Base-by-base conservation (phyloP, 768 basidiomycete species). In the Rhizopogon vulgaris region DNA sequence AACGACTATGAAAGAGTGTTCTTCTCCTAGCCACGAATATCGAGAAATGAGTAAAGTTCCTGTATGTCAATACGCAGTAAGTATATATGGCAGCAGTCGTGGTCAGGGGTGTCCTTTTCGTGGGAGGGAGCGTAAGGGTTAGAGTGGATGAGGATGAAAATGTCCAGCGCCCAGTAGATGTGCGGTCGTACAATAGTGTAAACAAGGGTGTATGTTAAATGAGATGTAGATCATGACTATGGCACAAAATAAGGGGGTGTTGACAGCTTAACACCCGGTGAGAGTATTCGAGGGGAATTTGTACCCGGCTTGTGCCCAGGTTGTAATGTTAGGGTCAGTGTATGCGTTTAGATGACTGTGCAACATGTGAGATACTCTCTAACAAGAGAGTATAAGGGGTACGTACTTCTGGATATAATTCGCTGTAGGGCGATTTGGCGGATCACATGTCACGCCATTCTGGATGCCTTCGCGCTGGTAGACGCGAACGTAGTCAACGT, bases 401-500 rank as follows among this genome's bases (percentile, higher is more conserved):
- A 64, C 75, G 36, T 58, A 85, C 88, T 68, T 72, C 37, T 78
- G 71, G 57, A 91, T 91, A 63, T 98, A 99, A 52, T 83, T 70
- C 15, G 81, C 65, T 2, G 95, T 99, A 0, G 95, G 95, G 52
- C 79, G 73, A 42, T 73, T 76, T 2, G 81, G 70, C 8, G 95
- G 95, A 65, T 90, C 77, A 66, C 95, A 99, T 1, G 86, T 84
- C 34, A 91, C 60, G 9, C 79, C 84, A 50, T 85, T 74, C 57
- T 80, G 63, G n/a, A 80, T 63, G 8, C 85, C 92, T 18, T 80
- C 64, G 34, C 85, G 80, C 71, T 96, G 94, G 59, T 92, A 91
- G 48, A 94, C 78, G 36, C 92, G 83, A 22, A 99, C 79, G 59
- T 96, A 97, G 67, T 97, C 95, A 56, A 98, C 70, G 54, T 79